Percentiles rank a stretch among this genome's conserved stretches.
These are phyloP conservation scores for Bothriochloa decipiens DNA, from an alignment of 176 grass and related monocot species.

Conservation along the genomic window DNA sequence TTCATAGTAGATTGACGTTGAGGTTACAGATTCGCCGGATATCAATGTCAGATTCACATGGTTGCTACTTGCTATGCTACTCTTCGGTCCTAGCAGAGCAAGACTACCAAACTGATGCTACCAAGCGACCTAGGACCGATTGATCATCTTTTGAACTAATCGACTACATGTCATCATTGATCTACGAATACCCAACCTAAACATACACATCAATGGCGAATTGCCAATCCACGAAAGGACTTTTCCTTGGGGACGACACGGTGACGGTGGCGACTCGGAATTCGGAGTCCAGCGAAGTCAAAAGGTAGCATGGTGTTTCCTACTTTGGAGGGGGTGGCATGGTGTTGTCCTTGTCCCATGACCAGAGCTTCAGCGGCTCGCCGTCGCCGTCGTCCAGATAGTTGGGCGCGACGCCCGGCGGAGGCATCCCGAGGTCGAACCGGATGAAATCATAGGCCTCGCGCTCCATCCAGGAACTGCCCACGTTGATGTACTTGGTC, in stretches of 20 bases:
- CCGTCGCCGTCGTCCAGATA: not conserved
- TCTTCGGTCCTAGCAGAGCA: not conserved
- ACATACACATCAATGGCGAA: constrained; percentile 13
- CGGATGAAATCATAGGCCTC: constrained; percentile 38
- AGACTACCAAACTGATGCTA: not conserved
- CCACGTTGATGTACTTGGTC: constrained; percentile 19
- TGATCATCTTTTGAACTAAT: not conserved
- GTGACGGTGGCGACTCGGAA: not conserved
- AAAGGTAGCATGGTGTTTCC: not conserved
- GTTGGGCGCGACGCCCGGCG: constrained; percentile 2
- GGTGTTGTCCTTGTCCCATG: constrained; percentile 31
- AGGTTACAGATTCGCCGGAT: not conserved
- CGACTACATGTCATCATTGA: not conserved
- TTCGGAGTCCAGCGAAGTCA: not conserved
- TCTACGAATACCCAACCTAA: constrained; percentile 9
- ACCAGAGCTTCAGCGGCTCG: constrained; percentile 37
- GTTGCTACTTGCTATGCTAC: not conserved
- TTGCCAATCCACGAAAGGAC: not conserved
- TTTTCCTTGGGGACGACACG: not conserved
- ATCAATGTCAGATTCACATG: constrained; percentile 6
- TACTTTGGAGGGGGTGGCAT: not conserved
- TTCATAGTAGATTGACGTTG: not conserved
- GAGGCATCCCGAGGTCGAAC: constrained; percentile 37
- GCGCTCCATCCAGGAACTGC: constrained; percentile 35
- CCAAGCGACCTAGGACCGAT: not conserved